Evolutionary conservation across 306 rosid species (phyloP).

Genomic region (Vigna mungo): DNA sequence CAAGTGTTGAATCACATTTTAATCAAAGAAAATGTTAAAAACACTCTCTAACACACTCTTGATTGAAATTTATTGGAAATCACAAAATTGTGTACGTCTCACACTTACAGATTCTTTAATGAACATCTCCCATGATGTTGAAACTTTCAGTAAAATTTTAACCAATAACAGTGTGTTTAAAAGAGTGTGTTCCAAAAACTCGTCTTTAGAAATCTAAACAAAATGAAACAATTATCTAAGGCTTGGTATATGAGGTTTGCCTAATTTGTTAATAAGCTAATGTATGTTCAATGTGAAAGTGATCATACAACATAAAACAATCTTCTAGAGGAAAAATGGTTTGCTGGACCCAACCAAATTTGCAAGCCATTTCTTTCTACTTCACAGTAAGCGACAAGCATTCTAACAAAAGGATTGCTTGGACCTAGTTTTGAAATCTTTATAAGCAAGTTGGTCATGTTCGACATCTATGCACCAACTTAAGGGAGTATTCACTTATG

Average conservation of each 20-base stretch:
- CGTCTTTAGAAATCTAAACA: too few relatives aligned
- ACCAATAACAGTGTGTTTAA: too few relatives aligned
- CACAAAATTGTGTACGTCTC: too few relatives aligned
- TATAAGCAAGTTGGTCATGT: neutral
- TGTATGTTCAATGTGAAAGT: too few relatives aligned
- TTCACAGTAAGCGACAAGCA: neutral
- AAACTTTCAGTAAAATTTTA: too few relatives aligned
- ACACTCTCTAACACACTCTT: too few relatives aligned
- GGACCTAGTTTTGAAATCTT: neutral
- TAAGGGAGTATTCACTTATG: neutral
- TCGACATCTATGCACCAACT: neutral
- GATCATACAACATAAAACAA: neutral
- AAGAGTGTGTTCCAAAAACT: too few relatives aligned
- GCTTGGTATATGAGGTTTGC: neutral
- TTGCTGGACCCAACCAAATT: neutral
- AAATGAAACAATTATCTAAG: neutral
- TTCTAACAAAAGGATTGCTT: neutral
- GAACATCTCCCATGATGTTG: too few relatives aligned
- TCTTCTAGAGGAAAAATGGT: neutral
- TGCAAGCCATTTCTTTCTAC: neutral
- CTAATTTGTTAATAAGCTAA: neutral
- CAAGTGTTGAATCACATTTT: too few relatives aligned
- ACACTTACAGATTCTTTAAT: too few relatives aligned
- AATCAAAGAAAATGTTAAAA: too few relatives aligned
- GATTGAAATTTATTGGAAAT: too few relatives aligned